phyloP scores from a whole-genome alignment of 208 protist genomes.

The Acanthamoeba castellanii region DNA sequence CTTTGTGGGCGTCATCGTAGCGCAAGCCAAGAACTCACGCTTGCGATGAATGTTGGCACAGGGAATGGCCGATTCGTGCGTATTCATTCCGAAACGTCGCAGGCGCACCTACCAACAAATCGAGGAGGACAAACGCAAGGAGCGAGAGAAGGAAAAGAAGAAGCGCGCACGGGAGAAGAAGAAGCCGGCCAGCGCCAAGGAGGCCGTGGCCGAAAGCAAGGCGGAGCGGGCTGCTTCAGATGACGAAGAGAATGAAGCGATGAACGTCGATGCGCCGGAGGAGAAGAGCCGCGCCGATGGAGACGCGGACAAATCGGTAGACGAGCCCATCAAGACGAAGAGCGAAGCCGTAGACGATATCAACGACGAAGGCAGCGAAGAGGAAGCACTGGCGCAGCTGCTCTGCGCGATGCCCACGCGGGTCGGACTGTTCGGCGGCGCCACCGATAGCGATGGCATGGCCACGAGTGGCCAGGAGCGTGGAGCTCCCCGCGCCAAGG shows the following conservation, averaged over 20 bases:
- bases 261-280: background rate
- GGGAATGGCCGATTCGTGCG: background rate
- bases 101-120: constrained; percentile 1
- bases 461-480: background rate
- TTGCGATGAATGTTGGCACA: background rate
- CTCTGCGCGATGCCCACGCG: background rate
- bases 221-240: background rate
- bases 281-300: background rate
- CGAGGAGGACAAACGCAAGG: background rate
- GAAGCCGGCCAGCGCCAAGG: background rate
- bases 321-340: background rate
- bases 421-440: background rate
- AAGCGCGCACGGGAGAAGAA: background rate
- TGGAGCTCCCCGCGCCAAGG: background rate
- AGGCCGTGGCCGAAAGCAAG: background rate
- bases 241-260: background rate
- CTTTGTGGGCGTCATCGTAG: background rate
- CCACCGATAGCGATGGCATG: background rate
- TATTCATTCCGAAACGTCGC: background rate
- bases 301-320: background rate
- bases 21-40: background rate
- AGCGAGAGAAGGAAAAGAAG: constrained; percentile 4
- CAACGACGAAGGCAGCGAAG: background rate
- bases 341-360: background rate
- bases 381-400: background rate